Evolutionary conservation across 2,329 filamentous ascomycete species (phyloP), one percentile per base, ranked within the genome.

Genomic region (Colletotrichum spaethianum): DNA sequence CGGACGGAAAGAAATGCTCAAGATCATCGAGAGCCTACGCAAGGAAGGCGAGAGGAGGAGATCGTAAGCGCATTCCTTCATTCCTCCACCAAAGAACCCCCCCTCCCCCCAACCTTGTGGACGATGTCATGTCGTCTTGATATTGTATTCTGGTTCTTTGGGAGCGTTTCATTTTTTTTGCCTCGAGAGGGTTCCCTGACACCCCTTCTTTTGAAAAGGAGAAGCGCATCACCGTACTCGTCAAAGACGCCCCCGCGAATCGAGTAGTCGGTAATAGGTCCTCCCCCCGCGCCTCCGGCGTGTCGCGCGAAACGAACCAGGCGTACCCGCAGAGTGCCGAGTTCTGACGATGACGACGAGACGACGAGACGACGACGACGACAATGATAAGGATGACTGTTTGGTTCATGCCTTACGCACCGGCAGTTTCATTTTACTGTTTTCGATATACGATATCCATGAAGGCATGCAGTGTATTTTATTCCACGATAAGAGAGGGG

Each of bases 1-100:
- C 6, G 94, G 93, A 1, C 87, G 96, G 64, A 97, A 97, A 82
- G 94, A 98, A 81, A 98, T 99, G 90, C 83, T 97, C 75, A 92
- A 91, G 79, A 95, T 96, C 46, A 97, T 98, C 75, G 94, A 98
- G 77, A 92, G 88, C 44, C 89, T 97, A 78, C 90, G 95, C 72
- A 95, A 95, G 81, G 95, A 98, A 81, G 96, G 94, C 28, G 94
- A 97, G 82, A 89, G 94, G 76, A 89, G 95, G 80, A 88, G 92
- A 86, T 94, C 93, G 92, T 95, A 85, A 87, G 93, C 90, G 23
- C 60, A 18, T 53, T 46, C 33, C 42, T 20, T 44, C 42, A 36
- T 50, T 31, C 26, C 9, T 31, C 31, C 57, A 36, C 16, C 44
- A 4, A 36, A 44, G 36, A 55, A 38, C 40, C 44, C 7, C 20